phyloP scores from a whole-genome alignment of 306 rosid species.

The Prunus mira region DNA sequence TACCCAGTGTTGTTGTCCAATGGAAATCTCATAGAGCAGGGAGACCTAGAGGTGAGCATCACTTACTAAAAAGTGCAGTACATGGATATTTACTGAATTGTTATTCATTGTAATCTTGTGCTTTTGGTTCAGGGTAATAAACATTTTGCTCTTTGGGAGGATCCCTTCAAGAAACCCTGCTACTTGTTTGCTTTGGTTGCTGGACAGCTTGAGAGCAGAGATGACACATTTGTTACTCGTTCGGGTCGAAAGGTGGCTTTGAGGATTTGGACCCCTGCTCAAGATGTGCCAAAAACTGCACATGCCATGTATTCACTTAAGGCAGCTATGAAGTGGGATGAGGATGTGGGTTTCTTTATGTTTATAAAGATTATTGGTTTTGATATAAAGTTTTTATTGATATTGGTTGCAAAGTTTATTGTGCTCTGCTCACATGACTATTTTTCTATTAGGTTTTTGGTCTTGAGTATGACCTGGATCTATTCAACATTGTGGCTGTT shows the following conservation, averaged over 20 bases:
- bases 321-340: constrained; percentile 99
- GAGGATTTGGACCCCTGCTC: constrained; percentile 93
- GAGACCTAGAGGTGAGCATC: constrained; percentile 75
- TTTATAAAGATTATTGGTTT: constrained; percentile 17
- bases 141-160: constrained; percentile 95
- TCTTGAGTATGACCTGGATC: constrained; percentile 97
- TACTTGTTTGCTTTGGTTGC: constrained; percentile 99
- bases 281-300: constrained; percentile 81
- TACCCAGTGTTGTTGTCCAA: constrained; percentile 95
- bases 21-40: constrained; percentile 84
- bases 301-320: constrained; percentile 95
- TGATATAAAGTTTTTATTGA: constrained; percentile 14
- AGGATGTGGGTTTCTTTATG: constrained; percentile 63
- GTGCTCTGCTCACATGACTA: constrained; percentile 22
- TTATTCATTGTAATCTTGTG: constrained; percentile 21
- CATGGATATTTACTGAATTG: constrained; percentile 17
- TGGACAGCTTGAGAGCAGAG: constrained; percentile 86
- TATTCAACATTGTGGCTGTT: constrained; percentile 95
- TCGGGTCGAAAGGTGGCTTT: constrained; percentile 81
- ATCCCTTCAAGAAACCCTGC: constrained; percentile 97
- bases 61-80: constrained; percentile 3
- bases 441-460: constrained; percentile 72
- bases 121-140: constrained; percentile 66
- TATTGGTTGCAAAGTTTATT: constrained; percentile 21
- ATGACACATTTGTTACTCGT: constrained; percentile 64